phyloP scores from a whole-genome alignment of 768 basidiomycete genomes.

The Russula ochroleuca region DNA sequence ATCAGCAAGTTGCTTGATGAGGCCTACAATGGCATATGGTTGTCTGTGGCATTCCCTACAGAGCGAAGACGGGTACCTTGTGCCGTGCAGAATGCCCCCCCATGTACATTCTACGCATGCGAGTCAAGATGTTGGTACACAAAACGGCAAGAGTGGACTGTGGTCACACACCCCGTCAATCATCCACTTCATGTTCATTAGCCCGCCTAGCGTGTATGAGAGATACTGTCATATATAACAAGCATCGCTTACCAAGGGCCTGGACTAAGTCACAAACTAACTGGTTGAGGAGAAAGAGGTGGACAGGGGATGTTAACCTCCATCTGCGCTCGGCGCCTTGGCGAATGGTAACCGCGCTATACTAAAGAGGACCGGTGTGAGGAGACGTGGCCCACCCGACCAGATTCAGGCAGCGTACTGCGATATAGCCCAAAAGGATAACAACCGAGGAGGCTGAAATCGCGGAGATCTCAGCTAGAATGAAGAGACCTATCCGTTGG shows the following conservation, averaged over 20 bases:
- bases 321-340: constrained; percentile 24
- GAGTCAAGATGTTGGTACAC: background rate
- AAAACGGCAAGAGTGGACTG: background rate
- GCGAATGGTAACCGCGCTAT: constrained; percentile 27
- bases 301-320: constrained; percentile 29
- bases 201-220: constrained; percentile 34
- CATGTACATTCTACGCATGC: background rate
- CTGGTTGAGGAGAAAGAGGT: constrained; percentile 33
- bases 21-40: constrained; percentile 10
- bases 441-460: constrained; percentile 30
- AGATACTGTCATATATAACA: background rate
- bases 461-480: constrained; percentile 30
- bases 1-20: constrained; percentile 25
- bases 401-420: constrained; percentile 22
- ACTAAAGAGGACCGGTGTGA: constrained; percentile 16
- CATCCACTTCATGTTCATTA: constrained; percentile 39
- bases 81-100: constrained; percentile 17
- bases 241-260: constrained; percentile 28
- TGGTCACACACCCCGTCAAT: constrained; percentile 33
- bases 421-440: constrained; percentile 29
- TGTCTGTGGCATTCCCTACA: background rate
- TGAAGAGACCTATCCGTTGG: constrained; percentile 29
- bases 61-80: constrained; percentile 13
- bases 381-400: background rate
- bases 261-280: constrained; percentile 33